Percentiles rank a stretch among this genome's conserved stretches.
phyloP scores from a whole-genome alignment of 345 rosid genomes.

The Eutrema heterophyllum region DNA sequence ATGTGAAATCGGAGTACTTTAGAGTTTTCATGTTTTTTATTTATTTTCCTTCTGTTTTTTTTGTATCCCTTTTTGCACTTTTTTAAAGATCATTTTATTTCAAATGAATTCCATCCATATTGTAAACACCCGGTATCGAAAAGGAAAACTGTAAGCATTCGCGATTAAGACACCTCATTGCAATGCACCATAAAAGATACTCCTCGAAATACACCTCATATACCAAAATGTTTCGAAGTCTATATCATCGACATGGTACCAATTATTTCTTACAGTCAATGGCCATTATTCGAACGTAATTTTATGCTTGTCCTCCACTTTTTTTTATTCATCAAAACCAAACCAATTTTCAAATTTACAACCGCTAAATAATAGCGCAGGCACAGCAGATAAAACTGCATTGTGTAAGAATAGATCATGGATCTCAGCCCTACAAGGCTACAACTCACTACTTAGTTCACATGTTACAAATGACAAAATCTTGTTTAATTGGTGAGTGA shows the following conservation, averaged over 20 bases:
- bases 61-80: not conserved
- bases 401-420: not conserved
- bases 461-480: not conserved
- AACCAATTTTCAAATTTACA: not conserved
- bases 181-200: slow-evolving; percentile 6
- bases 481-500: not conserved
- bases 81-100: not conserved
- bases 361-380: not conserved
- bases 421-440: not conserved
- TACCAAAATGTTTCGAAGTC: not conserved
- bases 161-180: slow-evolving; percentile 22
- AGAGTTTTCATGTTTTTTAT: not conserved
- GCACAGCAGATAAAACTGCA: not conserved
- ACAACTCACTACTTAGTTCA: not conserved
- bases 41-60: not conserved
- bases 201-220: not conserved
- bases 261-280: not conserved
- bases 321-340: not conserved
- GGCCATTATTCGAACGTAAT: not conserved
- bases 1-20: slow-evolving; percentile 22
- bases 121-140: not conserved
- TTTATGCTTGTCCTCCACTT: not conserved
- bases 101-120: not conserved
- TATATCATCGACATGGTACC: not conserved
- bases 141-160: not conserved